Conservation (phyloP, 306 rosid genomes). For the Medicago arabica region DNA sequence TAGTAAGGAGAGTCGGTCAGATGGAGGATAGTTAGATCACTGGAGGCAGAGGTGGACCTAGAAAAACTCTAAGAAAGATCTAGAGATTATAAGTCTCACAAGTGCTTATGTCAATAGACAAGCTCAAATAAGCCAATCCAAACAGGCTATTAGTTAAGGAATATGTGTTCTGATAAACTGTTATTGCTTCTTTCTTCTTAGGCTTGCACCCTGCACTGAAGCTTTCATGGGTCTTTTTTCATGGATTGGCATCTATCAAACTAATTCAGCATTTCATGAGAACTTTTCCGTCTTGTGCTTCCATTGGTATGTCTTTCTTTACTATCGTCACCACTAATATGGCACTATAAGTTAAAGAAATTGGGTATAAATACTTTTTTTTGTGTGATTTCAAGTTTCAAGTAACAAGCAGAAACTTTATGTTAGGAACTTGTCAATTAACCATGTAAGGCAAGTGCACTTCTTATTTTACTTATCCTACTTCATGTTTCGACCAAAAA, state of each 20-base stretch:
- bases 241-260: slow-evolving; percentile 81
- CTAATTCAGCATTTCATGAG: slow-evolving; percentile 72
- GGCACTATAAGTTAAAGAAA: background rate
- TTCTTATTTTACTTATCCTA: slow-evolving; percentile 15
- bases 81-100: too few species aligned
- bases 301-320: slow-evolving; percentile 73
- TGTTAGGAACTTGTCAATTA: slow-evolving; percentile 2
- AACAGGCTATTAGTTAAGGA: background rate
- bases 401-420: slow-evolving; percentile 1
- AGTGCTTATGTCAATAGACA: too few species aligned
- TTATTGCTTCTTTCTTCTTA: slow-evolving; percentile 39
- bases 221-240: slow-evolving; percentile 78
- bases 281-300: slow-evolving; percentile 91
- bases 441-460: slow-evolving; percentile 14
- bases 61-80: too few species aligned
- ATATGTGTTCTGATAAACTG: background rate
- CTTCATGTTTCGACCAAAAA: background rate
- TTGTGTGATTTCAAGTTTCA: background rate
- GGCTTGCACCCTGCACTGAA: slow-evolving; percentile 59
- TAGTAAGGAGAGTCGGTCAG: too few species aligned
- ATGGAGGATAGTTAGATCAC: too few species aligned
- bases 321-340: slow-evolving; percentile 3
- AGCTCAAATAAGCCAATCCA: too few species aligned
- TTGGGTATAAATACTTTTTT: background rate
- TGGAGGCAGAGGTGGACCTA: too few species aligned